These are phyloP conservation scores for Zygosaccharomyces kombuchaensis DNA, from an alignment of 805 yeast species.

Conservation along the genomic window DNA sequence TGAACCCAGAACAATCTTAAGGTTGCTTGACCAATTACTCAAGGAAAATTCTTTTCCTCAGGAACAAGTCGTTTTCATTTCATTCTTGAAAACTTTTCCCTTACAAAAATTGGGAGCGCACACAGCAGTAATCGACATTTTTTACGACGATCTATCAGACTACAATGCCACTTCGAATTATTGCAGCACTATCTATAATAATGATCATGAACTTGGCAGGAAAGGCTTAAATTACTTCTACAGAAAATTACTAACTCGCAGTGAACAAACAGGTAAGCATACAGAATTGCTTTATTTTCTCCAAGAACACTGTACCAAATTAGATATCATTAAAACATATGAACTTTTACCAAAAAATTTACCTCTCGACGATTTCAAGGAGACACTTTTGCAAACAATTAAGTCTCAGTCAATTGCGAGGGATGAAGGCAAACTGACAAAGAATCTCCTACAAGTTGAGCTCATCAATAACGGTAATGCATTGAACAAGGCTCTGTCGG, in stretches of 20 bases:
- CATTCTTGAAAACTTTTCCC: slow-evolving; percentile 45
- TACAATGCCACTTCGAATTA: slow-evolving; percentile 55
- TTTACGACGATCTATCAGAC: slow-evolving; percentile 54
- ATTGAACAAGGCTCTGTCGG: slow-evolving; percentile 38
- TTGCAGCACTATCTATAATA: slow-evolving; percentile 46
- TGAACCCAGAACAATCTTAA: slow-evolving; percentile 38
- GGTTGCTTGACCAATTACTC: slow-evolving; percentile 16
- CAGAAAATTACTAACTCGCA: slow-evolving; percentile 36
- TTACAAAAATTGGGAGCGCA: slow-evolving; percentile 58
- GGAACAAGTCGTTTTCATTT: slow-evolving; percentile 12
- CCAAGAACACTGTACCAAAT: slow-evolving; percentile 24
- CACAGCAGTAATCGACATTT: slow-evolving; percentile 56
- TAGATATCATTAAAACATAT: slow-evolving; percentile 35
- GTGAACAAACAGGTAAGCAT: slow-evolving; percentile 27
- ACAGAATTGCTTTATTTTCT: slow-evolving; percentile 20
- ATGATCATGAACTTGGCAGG: slow-evolving; percentile 39
- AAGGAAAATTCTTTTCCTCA: slow-evolving; percentile 1
- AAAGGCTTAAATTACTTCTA: slow-evolving; percentile 39
- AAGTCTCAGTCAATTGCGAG: slow-evolving; percentile 38
- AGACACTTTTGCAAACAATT: slow-evolving; percentile 44
- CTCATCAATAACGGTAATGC: slow-evolving; percentile 44
- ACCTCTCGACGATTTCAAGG: slow-evolving; percentile 40
- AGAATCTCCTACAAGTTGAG: slow-evolving; percentile 52
- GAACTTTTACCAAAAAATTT: slow-evolving; percentile 49
- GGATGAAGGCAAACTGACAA: slow-evolving; percentile 40